phyloP scores from a whole-genome alignment of 768 basidiomycete genomes.

The Lactarius akahatsu region DNA sequence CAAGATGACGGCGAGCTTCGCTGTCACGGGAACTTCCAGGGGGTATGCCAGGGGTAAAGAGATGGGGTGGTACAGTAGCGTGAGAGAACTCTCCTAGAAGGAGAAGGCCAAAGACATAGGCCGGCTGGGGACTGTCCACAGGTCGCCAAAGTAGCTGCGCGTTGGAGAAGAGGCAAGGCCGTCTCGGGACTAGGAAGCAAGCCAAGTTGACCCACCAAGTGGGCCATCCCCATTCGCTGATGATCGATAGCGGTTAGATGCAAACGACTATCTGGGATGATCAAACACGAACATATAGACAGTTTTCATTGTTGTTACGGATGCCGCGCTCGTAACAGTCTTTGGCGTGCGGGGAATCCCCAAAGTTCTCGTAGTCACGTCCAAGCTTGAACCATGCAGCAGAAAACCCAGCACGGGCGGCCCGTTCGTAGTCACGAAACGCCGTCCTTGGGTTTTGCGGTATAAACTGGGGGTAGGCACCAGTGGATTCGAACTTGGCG shows the following conservation, averaged over 20 bases:
- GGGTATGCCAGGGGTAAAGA: conserved; percentile 56
- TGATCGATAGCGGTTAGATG: conserved; percentile 5
- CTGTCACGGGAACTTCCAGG: conserved; percentile 45
- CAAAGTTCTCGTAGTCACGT: conserved; percentile 87
- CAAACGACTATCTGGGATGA: conserved; percentile 17
- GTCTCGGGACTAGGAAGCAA: conserved; percentile 50
- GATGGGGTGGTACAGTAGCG: conserved; percentile 48
- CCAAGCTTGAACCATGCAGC: conserved; percentile 93
- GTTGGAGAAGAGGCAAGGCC: conserved; percentile 72
- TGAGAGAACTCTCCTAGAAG: conserved; percentile 83
- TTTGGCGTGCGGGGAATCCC: conserved; percentile 67
- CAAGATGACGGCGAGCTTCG: conserved; percentile 76
- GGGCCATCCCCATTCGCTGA: conserved; percentile 90
- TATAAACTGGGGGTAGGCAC: conserved; percentile 64
- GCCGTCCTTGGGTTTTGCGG: conserved; percentile 71
- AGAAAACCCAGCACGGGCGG: conserved; percentile 73
- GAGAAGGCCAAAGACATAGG: conserved; percentile 86
- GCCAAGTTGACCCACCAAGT: conserved; percentile 84
- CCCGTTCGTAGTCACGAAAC: conserved; percentile 86
- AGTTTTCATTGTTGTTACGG: conserved; percentile 70
- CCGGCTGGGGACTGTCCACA: conserved; percentile 79
- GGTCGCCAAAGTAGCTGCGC: conserved; percentile 75
- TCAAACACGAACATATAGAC: conserved; percentile 56
- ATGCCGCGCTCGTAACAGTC: conserved; percentile 88
- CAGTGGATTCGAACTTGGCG: conserved; percentile 70